Evolutionary conservation across 441 rosid species (phyloP), one percentile per base, ranked within the genome.

Genomic region (Adansonia madagascariensis): DNA sequence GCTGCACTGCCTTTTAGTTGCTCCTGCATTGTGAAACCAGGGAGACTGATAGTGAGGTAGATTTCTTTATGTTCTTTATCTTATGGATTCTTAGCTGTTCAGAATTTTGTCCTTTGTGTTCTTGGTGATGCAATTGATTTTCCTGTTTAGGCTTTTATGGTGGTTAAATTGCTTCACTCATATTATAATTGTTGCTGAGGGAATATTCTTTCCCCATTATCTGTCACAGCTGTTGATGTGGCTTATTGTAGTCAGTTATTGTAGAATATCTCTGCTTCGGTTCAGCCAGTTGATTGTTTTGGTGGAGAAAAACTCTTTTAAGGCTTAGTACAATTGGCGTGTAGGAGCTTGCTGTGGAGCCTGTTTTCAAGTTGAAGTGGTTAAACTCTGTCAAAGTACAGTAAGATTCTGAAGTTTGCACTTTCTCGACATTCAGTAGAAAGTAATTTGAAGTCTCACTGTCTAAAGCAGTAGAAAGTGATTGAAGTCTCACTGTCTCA

Each of bases 41-140:
- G 85, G 79, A 73, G 84, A 67, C 79, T 47, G 60, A 78, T 80
- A 74, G 69, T 44, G 78, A 85, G 93, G 90, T 86, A 85, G 84
- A 77, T 75, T 68, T 78, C 81, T 76, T 71, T 76, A 66, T 73
- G 41, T 75, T 75, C 71, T 47, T 60, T 72, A 41, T 15, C 15
- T 5, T 15, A 17, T 57, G 44, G 72, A 73, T 50, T 50, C 15
- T 24, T 39, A 7, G 17, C 69, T 35, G 56, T 62, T 55, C 31
- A 71, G 63, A 76, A 20, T n/a, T 67, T 35, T 75, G 5, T 39
- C 18, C 49, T 44, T 41, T 66, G 15, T 24, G n/a, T 5, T 59
- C 18, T 35, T 17, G 24, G 22, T 63, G 66, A 14, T 43, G 47
- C 47, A 18, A 41, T 47, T 83, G 41, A 49, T 80, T 80, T 74